Base-by-base conservation (phyloP, 495 filamentous ascomycete species). In the Tuber microsphaerosporum region DNA sequence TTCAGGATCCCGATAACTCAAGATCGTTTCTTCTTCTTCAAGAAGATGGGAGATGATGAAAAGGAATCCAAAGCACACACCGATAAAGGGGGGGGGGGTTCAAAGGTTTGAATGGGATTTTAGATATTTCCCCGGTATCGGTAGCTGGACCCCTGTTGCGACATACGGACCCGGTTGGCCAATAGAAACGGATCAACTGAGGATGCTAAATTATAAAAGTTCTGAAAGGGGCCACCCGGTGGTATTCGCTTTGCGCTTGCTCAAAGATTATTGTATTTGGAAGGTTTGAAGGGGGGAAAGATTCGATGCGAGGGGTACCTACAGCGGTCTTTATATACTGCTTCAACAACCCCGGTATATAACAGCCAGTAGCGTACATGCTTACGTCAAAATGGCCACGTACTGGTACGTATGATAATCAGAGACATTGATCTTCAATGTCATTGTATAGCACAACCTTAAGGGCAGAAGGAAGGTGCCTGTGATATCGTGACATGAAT, bases 341-440 rank as follows among this genome's bases (percentile, higher is more conserved):
- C 26, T 12, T 34, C 56, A 34, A 26, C 26, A 34, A 9, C 56
- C 56, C 16, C n/a, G 56, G 56, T 17, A 17, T 2, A 1, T 37
- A 37, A 34, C 56, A 34, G 26, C 56, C 56, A 65, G 56, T 65
- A 34, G 16, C 17, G 17, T 31, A 34, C 26, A 34, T 65, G 56
- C 56, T 34, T 65, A 65, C 56, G 56, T 65, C 56, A 65, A 65
- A 34, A 34, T 65, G 26, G 56, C 56, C 56, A 65, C 56, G 56
- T 65, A 65, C 56, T 7, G 26, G 56, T 34, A n/a, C 26, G n/a
- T 61, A 61, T 31, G 5, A 61, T 26, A 61, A 61, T 16, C 56
- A 61, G n/a, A 65, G 31, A 34, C 56, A 65, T 19, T 65, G 14
- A 6, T 3, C n/a, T 61, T 31, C 56, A 61, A 61, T 61, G 56